Conservation (phyloP, 1,139 yeast genomes). For the Eremothecium cymbalariae region DNA sequence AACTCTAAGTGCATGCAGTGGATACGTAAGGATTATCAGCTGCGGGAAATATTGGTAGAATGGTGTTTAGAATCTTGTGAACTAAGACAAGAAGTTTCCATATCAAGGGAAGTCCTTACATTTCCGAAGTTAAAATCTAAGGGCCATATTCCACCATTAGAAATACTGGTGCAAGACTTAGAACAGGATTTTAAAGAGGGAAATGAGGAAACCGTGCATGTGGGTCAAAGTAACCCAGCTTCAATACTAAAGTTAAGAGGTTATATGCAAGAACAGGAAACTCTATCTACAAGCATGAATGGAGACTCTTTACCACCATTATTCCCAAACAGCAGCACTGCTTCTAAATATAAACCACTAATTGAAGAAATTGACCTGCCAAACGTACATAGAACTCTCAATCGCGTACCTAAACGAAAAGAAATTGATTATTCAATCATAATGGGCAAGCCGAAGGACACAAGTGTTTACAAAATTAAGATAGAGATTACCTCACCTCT, state of each 20-base stretch:
- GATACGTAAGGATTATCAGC: slow-evolving; percentile 43
- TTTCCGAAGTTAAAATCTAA: slow-evolving; percentile 57
- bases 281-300: slow-evolving; percentile 9
- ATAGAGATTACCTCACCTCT: slow-evolving; percentile 22
- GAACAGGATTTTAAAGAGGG: slow-evolving; percentile 14
- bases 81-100: slow-evolving; percentile 38
- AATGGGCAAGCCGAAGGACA: slow-evolving; percentile 21
- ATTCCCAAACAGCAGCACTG: slow-evolving; percentile 11
- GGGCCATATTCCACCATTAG: slow-evolving; percentile 37
- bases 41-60: slow-evolving; percentile 34
- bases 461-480: slow-evolving; percentile 17
- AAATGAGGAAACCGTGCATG: slow-evolving; percentile 12
- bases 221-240: slow-evolving; percentile 14
- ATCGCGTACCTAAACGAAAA: slow-evolving; percentile 1
- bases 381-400: neutral
- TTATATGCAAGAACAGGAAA: slow-evolving; percentile 9
- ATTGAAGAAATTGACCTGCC: slow-evolving; percentile 20
- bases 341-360: slow-evolving; percentile 12
- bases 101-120: slow-evolving; percentile 35
- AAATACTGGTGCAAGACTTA: slow-evolving; percentile 18
- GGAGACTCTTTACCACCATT: slow-evolving; percentile 17
- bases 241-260: slow-evolving; percentile 16
- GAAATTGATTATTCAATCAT: slow-evolving; percentile 18
- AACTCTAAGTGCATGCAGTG: slow-evolving; percentile 54
- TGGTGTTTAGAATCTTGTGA: slow-evolving; percentile 62